phyloP scores from a whole-genome alignment of 2,329 filamentous ascomycete genomes.

The Ilyonectria mors-panacis region DNA sequence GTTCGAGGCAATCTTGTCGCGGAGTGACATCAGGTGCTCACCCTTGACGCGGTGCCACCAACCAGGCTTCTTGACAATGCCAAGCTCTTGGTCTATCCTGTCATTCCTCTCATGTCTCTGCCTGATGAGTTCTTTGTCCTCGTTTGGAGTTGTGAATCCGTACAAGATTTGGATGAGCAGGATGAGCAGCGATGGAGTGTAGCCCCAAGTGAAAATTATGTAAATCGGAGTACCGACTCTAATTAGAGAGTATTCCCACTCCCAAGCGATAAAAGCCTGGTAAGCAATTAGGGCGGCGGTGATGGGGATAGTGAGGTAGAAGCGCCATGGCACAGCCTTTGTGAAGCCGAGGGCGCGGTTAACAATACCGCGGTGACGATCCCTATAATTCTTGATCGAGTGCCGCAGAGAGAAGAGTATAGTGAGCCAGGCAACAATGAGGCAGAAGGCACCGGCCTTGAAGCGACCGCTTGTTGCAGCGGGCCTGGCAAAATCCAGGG shows the following conservation, averaged over 20 bases:
- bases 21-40: slow-evolving; percentile 61
- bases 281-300: slow-evolving; percentile 70
- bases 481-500: slow-evolving; percentile 66
- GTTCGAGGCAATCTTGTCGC: slow-evolving; percentile 68
- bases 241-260: slow-evolving; percentile 71
- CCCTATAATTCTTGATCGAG: slow-evolving; percentile 78
- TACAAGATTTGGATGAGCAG: slow-evolving; percentile 67
- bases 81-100: slow-evolving; percentile 72
- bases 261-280: slow-evolving; percentile 71
- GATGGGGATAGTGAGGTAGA: slow-evolving; percentile 69
- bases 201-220: slow-evolving; percentile 75
- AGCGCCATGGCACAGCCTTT: slow-evolving; percentile 69
- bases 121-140: slow-evolving; percentile 77
- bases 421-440: slow-evolving; percentile 72
- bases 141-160: slow-evolving; percentile 76
- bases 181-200: slow-evolving; percentile 71
- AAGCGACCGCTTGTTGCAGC: slow-evolving; percentile 77
- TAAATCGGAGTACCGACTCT: slow-evolving; percentile 66
- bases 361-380: slow-evolving; percentile 67
- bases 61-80: slow-evolving; percentile 71
- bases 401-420: slow-evolving; percentile 76
- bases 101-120: slow-evolving; percentile 73
- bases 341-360: slow-evolving; percentile 67
- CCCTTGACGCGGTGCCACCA: slow-evolving; percentile 75
- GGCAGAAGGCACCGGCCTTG: slow-evolving; percentile 75